Evolutionary conservation across 2,329 filamentous ascomycete species (phyloP).

Genomic region (Pezicula carpinea): DNA sequence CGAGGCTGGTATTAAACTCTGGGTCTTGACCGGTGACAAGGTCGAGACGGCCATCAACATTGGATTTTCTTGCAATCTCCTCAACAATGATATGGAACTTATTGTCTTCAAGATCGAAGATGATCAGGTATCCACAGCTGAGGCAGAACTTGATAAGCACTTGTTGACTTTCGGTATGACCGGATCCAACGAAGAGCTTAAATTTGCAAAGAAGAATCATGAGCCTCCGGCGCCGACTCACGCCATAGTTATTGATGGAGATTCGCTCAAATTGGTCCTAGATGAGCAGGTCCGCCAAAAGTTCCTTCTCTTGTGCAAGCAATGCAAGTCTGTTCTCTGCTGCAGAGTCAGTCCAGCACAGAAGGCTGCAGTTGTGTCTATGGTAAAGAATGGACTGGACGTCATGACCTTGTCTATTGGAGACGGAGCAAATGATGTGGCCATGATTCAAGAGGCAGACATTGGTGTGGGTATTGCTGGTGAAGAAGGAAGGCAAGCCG

Average conservation of each 20-base stretch:
- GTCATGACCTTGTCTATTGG: slow-evolving; percentile 95
- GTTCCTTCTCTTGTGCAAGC: slow-evolving; percentile 92
- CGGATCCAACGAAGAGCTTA: slow-evolving; percentile 81
- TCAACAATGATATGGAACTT: slow-evolving; percentile 97
- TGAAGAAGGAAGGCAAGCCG: slow-evolving; percentile 85
- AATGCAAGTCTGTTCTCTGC: slow-evolving; percentile 93
- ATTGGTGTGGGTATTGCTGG: slow-evolving; percentile 95
- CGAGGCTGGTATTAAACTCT: slow-evolving; percentile 93
- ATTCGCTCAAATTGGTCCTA: slow-evolving; percentile 83
- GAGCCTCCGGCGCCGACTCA: slow-evolving; percentile 83
- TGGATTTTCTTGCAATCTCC: slow-evolving; percentile 95
- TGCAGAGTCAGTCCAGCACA: slow-evolving; percentile 95
- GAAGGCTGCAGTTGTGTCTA: slow-evolving; percentile 91
- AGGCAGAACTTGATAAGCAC: slow-evolving; percentile 69
- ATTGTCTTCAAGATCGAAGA: slow-evolving; percentile 85
- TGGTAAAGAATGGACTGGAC: slow-evolving; percentile 92
- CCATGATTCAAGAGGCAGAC: slow-evolving; percentile 96
- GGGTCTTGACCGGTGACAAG: slow-evolving; percentile 97
- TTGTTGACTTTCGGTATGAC: slow-evolving; percentile 71
- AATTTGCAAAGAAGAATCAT: slow-evolving; percentile 74
- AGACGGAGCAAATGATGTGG: slow-evolving; percentile 92
- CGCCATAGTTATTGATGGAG: slow-evolving; percentile 90
- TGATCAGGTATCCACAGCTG: slow-evolving; percentile 58
- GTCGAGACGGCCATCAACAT: slow-evolving; percentile 99
- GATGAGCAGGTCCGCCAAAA: slow-evolving; percentile 81